Evolutionary conservation across 179 eudicot genomes (phyloP), one percentile per base, ranked within the genome.

Genomic region (Dionaea muscipula): DNA sequence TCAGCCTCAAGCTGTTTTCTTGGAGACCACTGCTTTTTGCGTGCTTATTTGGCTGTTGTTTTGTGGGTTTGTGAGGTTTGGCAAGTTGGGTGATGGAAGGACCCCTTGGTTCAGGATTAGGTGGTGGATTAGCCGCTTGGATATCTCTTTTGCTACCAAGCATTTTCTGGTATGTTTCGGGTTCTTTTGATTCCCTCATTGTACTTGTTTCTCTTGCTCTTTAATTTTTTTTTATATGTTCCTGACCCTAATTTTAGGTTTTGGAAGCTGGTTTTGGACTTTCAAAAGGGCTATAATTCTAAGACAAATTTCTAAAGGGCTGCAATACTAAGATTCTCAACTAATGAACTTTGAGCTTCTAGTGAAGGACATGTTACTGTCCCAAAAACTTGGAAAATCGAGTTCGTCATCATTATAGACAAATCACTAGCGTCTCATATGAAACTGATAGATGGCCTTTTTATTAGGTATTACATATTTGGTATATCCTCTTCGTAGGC

Each of bases 51-150:
- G 95, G 97, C 56, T 89, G 2, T 51, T 71, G 26, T 79, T 86
- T 37, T 89, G 97, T 69, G 66, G 53, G 25, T 38, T 73, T 43
- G 61, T 72, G 16, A 74, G 97, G 62, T 63, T 82, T 55, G 71
- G 76, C 0, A 77, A 63, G 53, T 73, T 89, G 38, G 77, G 85
- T 2, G 81, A 78, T 61, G 97, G 97, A 7, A 66, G 77, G 21
- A 62, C 54, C 26, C 19, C 64, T 44, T 83, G 94, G 95, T 91
- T 87, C 49, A 69, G 64, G 74, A 68, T 87, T 53, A 66, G 98
- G 19, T 87, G 98, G 98, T 82, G 87, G 96, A 91, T 91, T 38
- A 84, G 94, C 51, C 87, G 95, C 35, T 67, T 91, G 45, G 98
- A 91, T 66, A 36, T 91, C 56, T 68, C 75, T 45, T 91, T 82